Evolutionary conservation across 768 basidiomycete species (phyloP).

Genomic region (Boletus sp.): DNA sequence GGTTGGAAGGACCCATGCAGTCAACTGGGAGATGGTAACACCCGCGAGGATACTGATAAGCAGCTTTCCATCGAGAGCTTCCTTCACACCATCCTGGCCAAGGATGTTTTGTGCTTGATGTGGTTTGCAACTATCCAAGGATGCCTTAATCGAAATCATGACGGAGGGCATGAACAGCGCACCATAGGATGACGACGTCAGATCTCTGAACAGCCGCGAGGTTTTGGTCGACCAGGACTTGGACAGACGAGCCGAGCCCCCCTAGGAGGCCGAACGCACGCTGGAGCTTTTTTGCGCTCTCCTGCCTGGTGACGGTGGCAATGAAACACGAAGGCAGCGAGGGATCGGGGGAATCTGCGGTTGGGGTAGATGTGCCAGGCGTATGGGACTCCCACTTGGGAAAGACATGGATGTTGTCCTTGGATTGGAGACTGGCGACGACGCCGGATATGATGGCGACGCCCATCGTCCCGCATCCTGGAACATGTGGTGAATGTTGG

Average conservation of each 20-base stretch:
- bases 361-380: constrained; percentile 74
- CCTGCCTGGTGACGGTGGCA: constrained; percentile 81
- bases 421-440: constrained; percentile 72
- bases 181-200: constrained; percentile 91
- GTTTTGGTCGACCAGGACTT: constrained; percentile 71
- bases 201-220: constrained; percentile 66
- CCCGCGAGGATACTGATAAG: constrained; percentile 98
- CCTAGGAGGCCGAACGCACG: constrained; percentile 59
- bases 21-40: constrained; percentile 82
- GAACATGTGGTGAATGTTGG: constrained; percentile 17
- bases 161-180: constrained; percentile 20
- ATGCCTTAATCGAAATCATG: background rate
- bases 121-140: constrained; percentile 79
- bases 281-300: constrained; percentile 67
- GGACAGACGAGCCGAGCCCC: constrained; percentile 60
- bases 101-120: constrained; percentile 80
- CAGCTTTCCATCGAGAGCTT: constrained; percentile 86
- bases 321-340: constrained; percentile 77
- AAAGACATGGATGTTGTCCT: constrained; percentile 24
- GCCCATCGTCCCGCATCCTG: constrained; percentile 99
- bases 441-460: constrained; percentile 93
- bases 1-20: constrained; percentile 67
- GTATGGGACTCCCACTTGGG: constrained; percentile 69
- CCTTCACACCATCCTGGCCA: constrained; percentile 67
- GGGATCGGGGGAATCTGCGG: constrained; percentile 51